Conservation (phyloP, 1,284 basidiomycete genomes). For the Puccinia triticina region DNA sequence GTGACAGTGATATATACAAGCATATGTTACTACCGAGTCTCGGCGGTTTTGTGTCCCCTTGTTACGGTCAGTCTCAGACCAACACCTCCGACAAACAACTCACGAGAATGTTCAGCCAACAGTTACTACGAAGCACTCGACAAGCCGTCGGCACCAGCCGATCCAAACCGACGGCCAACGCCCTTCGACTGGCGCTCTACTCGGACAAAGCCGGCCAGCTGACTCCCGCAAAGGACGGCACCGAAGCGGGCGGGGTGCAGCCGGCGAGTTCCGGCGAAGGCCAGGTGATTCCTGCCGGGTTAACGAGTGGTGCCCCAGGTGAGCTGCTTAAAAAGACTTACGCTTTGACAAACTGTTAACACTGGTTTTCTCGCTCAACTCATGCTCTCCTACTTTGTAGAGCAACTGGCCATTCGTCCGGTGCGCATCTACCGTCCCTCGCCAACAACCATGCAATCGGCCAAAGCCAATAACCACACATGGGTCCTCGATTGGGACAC, state of each 20-base stretch:
- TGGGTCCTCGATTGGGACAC: constrained; percentile 97
- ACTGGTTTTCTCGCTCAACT: not conserved
- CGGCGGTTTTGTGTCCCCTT: too few species aligned
- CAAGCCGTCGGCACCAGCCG: not conserved
- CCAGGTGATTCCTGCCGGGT: constrained; percentile 34
- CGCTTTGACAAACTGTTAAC: not conserved
- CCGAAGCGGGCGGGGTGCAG: constrained; percentile 6
- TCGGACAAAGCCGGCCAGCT: constrained; percentile 10
- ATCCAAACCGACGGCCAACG: not conserved
- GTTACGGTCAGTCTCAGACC: too few species aligned
- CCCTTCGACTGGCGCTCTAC: constrained; percentile 12
- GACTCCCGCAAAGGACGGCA: constrained; percentile 12
- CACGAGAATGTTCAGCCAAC: constrained; percentile 12
- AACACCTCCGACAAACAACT: too few species aligned
- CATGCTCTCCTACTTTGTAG: constrained; percentile 62
- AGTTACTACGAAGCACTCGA: constrained; percentile 7
- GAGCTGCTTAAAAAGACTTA: not conserved
- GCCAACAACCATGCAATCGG: constrained; percentile 93
- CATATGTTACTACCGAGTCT: too few species aligned
- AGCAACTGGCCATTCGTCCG: constrained; percentile 78
- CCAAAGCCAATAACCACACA: constrained; percentile 77
- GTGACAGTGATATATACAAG: too few species aligned
- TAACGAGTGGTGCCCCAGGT: constrained; percentile 51
- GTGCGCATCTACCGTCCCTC: constrained; percentile 94
- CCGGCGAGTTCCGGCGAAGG: constrained; percentile 4